Evolutionary conservation across 805 yeast genomes (phyloP), one percentile per base, ranked within the genome.

Genomic region (Yarrowia osloensis): DNA sequence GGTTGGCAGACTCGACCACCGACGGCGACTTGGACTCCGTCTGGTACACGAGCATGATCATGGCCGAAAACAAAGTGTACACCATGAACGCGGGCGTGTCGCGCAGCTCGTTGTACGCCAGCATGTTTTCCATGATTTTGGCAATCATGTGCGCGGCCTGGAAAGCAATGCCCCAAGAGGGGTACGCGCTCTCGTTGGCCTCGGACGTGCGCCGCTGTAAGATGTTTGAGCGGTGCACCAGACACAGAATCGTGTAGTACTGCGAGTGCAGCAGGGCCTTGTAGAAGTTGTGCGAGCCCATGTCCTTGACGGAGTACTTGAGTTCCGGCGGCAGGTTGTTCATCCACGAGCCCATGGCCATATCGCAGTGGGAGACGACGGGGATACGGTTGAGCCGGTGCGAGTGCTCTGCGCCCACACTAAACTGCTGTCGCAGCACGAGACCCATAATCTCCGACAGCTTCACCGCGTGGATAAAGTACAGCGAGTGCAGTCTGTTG

Each of bases 121-220:
- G 71, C 67, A 89, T 71, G 67, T 84, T 86, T 59, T 86, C 86
- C 31, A 85, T 81, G 66, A 90, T 86, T 49, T 84, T 80, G 5
- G 89, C 83, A 69, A 89, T 86, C 85, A 88, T 86, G 72, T 90
- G 85, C 0, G 95, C 91, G 0, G 93, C 90, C 75, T 88, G 91
- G 80, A 88, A 89, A 2, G 91, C 89, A 67, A 89, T 88, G 11
- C 92, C 90, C 88, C 90, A 86, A n/a, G 89, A 84, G 6, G 91
- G 90, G 73, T 86, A 86, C 2, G 70, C 69, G 37, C 59, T 50
- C 26, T 62, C 54, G 22, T 49, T 65, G 7, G 57, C 66, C 24
- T 65, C 71, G 49, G 67, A 72, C 13, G 66, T 61, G 67, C 57
- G 74, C 70, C 74, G 74, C 70, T 74, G 74, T n/a, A 74, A 70